Evolutionary conservation across 305 asterid genomes (phyloP), one percentile per base, ranked within the genome.

Genomic region (Withania somnifera): DNA sequence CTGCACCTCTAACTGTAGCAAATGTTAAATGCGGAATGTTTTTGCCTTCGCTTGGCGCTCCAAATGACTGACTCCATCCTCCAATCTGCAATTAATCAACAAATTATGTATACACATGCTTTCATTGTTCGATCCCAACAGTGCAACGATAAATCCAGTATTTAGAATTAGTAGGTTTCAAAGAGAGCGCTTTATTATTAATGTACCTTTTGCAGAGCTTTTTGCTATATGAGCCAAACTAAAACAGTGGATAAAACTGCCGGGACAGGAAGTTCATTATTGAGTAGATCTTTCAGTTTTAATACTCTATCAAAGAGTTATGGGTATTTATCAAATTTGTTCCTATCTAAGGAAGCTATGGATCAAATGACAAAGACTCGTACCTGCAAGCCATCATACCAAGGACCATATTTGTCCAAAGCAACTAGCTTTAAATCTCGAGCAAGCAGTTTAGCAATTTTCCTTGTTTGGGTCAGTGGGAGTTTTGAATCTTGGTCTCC

Each of bases 321-420:
- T n/a, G n/a, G n/a, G n/a, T n/a, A n/a, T n/a, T n/a, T n/a, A n/a
- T n/a, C n/a, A n/a, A n/a, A n/a, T n/a, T n/a, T n/a, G n/a, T n/a
- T n/a, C n/a, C n/a, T n/a, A n/a, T n/a, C n/a, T n/a, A n/a, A n/a
- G n/a, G n/a, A n/a, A n/a, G n/a, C n/a, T n/a, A n/a, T n/a, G n/a
- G n/a, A n/a, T n/a, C n/a, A n/a, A n/a, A n/a, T n/a, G n/a, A n/a
- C n/a, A n/a, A n/a, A n/a, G n/a, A n/a, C n/a, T n/a, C n/a, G n/a
- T 82, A 85, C 88, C 86, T 86, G 84, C 57, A 14, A 15, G 19
- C 75, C 84, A 77, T 83, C 84, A 17, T 83, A 85, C 88, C 88
- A 86, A 53, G 86, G 84, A 64, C 88, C 81, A 68, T 83, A 80
- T 38, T 47, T 77, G 34, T 28, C 63, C 6, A 83, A 78, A 45